phyloP scores from a whole-genome alignment of 305 asterid species.

The Fraxinus sp. region DNA sequence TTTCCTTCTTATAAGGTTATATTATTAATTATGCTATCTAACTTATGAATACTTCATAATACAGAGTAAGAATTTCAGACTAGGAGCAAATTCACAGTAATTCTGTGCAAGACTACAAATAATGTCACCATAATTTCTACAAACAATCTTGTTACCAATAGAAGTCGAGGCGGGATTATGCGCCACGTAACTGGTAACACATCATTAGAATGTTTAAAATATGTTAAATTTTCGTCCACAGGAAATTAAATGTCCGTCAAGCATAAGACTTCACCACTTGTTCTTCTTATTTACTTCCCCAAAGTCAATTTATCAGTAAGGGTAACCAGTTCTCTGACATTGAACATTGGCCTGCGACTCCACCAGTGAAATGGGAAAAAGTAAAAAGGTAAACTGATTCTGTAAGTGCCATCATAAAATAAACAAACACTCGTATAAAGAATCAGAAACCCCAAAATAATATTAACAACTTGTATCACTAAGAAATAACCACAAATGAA shows the following conservation, averaged over 20 bases:
- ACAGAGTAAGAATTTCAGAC: not conserved
- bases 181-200: too few relatives aligned
- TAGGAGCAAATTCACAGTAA: not conserved
- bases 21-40: not conserved
- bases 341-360: not conserved
- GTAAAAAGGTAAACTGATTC: not conserved
- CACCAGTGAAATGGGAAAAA: not conserved
- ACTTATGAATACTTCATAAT: not conserved
- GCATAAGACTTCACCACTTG: not conserved
- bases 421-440: not conserved
- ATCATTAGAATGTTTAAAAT: too few relatives aligned
- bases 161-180: not conserved
- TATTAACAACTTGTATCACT: not conserved
- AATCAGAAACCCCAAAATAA: not conserved
- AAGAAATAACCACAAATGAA: not conserved
- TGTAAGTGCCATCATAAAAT: not conserved
- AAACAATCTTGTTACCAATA: not conserved
- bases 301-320: not conserved
- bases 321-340: not conserved
- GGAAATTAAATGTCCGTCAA: too few relatives aligned
- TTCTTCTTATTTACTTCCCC: not conserved
- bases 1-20: not conserved
- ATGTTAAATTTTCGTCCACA: too few relatives aligned
- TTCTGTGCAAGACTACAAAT: not conserved
- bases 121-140: not conserved